phyloP scores from a whole-genome alignment of 345 rosid species.

The Lenwebbia sp. region DNA sequence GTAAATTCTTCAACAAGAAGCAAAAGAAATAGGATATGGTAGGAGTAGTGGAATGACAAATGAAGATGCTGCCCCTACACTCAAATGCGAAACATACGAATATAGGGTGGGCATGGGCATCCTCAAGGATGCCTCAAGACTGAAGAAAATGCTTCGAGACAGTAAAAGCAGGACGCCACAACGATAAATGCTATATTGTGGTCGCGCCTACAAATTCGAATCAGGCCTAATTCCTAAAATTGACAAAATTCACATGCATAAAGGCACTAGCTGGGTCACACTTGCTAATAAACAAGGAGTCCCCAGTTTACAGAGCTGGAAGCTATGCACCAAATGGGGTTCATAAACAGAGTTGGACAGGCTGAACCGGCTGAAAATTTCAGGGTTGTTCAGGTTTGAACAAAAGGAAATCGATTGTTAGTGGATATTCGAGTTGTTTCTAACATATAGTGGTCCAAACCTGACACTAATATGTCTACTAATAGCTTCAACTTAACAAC shows the following conservation, averaged over 20 bases:
- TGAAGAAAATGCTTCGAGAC: neutral
- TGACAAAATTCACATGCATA: neutral
- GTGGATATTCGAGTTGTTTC: neutral
- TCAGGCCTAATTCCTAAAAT: neutral
- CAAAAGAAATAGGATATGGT: neutral
- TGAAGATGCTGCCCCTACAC: neutral
- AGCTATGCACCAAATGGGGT: neutral
- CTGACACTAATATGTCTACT: neutral
- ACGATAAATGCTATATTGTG: neutral
- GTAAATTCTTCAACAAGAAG: neutral
- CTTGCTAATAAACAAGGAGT: neutral
- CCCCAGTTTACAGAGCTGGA: neutral
- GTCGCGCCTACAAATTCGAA: neutral
- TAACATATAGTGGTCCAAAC: neutral
- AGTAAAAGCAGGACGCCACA: neutral
- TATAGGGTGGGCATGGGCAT: neutral
- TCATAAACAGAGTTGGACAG: neutral
- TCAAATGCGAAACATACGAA: neutral
- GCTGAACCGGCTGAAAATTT: neutral
- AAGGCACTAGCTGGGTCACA: neutral
- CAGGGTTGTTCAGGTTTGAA: neutral
- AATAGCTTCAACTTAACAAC: neutral
- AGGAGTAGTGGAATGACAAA: neutral
- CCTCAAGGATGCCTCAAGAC: neutral
- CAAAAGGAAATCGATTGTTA: neutral